Percentiles rank a stretch among this genome's conserved stretches.
phyloP scores from a whole-genome alignment of 768 basidiomycete genomes.

The Xerocomus brunneocitrinus region DNA sequence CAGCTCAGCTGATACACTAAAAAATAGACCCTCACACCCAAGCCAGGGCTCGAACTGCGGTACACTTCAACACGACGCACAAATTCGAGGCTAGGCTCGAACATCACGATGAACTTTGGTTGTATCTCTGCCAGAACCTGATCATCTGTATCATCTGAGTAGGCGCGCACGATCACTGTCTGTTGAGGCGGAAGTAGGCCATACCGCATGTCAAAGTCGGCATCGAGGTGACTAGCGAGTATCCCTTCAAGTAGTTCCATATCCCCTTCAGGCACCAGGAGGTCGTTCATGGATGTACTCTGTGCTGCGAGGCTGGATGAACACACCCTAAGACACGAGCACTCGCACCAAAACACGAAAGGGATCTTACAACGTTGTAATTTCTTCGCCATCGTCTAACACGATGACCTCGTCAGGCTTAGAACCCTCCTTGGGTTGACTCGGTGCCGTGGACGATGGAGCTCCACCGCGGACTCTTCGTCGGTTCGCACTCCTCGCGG shows the following conservation, averaged over 20 bases:
- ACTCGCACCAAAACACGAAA: neutral
- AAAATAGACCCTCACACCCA: constrained; percentile 88
- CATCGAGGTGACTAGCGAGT: constrained; percentile 33
- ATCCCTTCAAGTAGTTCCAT: constrained; percentile 22
- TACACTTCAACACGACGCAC: constrained; percentile 92
- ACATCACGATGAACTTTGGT: constrained; percentile 93
- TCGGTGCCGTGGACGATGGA: constrained; percentile 17
- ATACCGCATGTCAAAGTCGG: constrained; percentile 72
- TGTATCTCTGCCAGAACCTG: constrained; percentile 78
- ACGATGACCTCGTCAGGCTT: constrained; percentile 10
- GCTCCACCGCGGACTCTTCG: constrained; percentile 77
- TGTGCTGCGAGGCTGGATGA: constrained; percentile 18
- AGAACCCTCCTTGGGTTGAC: constrained; percentile 8
- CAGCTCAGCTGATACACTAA: constrained; percentile 91
- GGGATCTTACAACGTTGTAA: constrained; percentile 55
- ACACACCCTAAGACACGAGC: neutral
- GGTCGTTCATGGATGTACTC: constrained; percentile 11
- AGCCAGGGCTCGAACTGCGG: constrained; percentile 74
- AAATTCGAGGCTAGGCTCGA: constrained; percentile 91
- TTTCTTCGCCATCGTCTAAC: constrained; percentile 31
- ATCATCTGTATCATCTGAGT: constrained; percentile 92
- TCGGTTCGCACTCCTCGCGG: constrained; percentile 57
- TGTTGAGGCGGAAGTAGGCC: constrained; percentile 76
- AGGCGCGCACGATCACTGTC: constrained; percentile 80
- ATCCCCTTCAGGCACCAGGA: constrained; percentile 17